Base-by-base conservation (phyloP, 225 moss, liverwort and hornwort species). In the Climacium dendroides region DNA sequence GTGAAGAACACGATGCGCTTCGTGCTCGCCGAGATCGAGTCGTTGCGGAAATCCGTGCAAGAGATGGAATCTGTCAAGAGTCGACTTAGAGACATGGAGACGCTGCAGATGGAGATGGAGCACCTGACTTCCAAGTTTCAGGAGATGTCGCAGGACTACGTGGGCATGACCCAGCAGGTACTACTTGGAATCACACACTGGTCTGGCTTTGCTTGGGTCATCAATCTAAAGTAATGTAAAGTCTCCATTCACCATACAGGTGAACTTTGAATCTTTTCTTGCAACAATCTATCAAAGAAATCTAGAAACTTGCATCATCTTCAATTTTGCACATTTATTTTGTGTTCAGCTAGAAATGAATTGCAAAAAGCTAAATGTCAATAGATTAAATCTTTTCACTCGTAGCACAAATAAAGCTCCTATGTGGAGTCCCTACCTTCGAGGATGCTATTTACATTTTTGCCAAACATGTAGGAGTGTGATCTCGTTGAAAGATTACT, bases 161-260 rank as follows among this genome's bases (percentile, higher is more conserved):
- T 86, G 57, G 93, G 85, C 85, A 91, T 91, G 91, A 91, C 88
- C 17, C 91, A 88, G 74, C 93, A 91, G 92, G 87, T 87, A 87
- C 82, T 47, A 13, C 76, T 66, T 26, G 79, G n/a, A 86, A 35
- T 26, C 45, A 35, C 20, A 23, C 35, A 19, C 34, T 74, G 60
- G 13, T 59, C 34, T 72, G 30, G 7, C 45, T 57, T 39, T 74
- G 18, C 43, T 60, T 47, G 32, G 32, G 32, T 83, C 57, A 54
- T 57, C 23, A 65, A 48, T 52, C 23, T 34, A 32, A 22, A 80
- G 64, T 6, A 35, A 43, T 60, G 43, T 60, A 43, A 59, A 5
- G 30, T 79, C 30, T 80, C 32, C 22, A 43, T 45, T 80, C 45
- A 43, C 45, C 11, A 20, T 60, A 41, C 77, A 37, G 55, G 37